A percentile compares a stretch with the other conserved stretches of the same genome.
phyloP scores from a whole-genome alignment of 2,329 filamentous ascomycete genomes.

The Ceratocystis colombiana region DNA sequence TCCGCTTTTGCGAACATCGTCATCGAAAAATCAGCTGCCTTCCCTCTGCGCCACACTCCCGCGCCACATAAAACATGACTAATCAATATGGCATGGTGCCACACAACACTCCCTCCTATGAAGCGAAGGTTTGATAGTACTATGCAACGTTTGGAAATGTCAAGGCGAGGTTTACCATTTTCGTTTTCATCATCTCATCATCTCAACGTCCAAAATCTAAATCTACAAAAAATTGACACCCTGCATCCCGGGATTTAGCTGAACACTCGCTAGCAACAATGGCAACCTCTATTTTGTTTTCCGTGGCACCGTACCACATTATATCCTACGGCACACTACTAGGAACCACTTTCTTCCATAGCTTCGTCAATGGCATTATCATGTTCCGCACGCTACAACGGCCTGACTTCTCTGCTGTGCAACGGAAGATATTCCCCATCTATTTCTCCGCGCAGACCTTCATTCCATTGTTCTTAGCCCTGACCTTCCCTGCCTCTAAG shows the following conservation, averaged over 20 bases:
- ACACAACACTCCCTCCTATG: neutral
- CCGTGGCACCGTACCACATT: slow-evolving; percentile 64
- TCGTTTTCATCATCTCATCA: too few species aligned
- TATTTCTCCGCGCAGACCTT: slow-evolving; percentile 80
- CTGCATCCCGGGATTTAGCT: too few species aligned
- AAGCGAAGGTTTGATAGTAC: too few species aligned
- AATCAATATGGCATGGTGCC: neutral
- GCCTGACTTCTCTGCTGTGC: slow-evolving; percentile 69
- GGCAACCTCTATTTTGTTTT: slow-evolving; percentile 42
- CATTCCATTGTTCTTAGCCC: slow-evolving; percentile 59
- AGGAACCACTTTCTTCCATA: slow-evolving; percentile 79
- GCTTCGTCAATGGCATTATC: slow-evolving; percentile 64
- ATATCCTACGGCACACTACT: slow-evolving; percentile 77
- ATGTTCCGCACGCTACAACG: slow-evolving; percentile 68
- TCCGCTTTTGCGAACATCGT: slow-evolving; percentile 17
- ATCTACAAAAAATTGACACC: neutral
- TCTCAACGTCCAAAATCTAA: neutral
- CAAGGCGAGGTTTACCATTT: too few species aligned
- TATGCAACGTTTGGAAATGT: too few species aligned
- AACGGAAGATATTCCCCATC: slow-evolving; percentile 70
- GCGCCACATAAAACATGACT: neutral
- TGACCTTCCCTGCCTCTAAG: slow-evolving; percentile 66
- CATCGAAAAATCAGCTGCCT: slow-evolving; percentile 19
- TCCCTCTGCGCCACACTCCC: slow-evolving; percentile 1
- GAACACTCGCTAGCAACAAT: neutral